Evolutionary conservation across 1,139 yeast species (phyloP).

Genomic region (Chernovozyma sophiae-reginae): DNA sequence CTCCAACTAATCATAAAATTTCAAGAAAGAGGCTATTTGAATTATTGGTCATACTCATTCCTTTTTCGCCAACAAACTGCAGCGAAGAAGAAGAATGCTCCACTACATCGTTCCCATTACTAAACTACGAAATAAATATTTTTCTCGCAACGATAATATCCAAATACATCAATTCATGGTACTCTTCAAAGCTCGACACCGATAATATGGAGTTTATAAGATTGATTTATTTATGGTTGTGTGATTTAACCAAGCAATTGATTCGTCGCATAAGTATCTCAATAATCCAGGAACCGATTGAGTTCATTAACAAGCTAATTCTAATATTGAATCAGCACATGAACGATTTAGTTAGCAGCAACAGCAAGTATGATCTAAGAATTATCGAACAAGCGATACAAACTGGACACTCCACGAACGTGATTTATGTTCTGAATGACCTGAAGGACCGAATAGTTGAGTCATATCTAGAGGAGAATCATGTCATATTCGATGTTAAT

Average conservation of each 20-base stretch:
- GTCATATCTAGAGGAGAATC: background rate
- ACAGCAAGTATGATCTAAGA: background rate
- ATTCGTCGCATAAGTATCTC: background rate
- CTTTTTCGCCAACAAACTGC: conserved; percentile 13
- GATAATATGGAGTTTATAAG: conserved; percentile 33
- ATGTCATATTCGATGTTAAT: background rate
- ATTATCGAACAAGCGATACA: background rate
- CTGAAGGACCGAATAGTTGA: background rate
- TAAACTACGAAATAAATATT: conserved; percentile 36
- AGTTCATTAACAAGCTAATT: background rate
- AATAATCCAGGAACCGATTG: background rate
- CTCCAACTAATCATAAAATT: conserved; percentile 25
- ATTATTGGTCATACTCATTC: conserved; percentile 25
- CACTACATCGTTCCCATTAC: conserved; percentile 10
- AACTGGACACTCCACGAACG: background rate
- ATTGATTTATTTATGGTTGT: conserved; percentile 25
- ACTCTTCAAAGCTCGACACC: conserved; percentile 34
- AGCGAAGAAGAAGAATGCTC: background rate
- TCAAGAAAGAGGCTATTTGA: conserved; percentile 13
- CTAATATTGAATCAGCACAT: conserved; percentile 1
- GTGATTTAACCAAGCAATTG: background rate
- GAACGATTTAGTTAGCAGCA: background rate
- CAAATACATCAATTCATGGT: conserved; percentile 39
- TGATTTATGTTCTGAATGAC: background rate
- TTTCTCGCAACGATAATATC: conserved; percentile 32